A percentile compares a stretch with the other conserved stretches of the same genome.
phyloP scores from a whole-genome alignment of 2,329 filamentous ascomycete genomes.

The Dryadomyces quercivorus region DNA sequence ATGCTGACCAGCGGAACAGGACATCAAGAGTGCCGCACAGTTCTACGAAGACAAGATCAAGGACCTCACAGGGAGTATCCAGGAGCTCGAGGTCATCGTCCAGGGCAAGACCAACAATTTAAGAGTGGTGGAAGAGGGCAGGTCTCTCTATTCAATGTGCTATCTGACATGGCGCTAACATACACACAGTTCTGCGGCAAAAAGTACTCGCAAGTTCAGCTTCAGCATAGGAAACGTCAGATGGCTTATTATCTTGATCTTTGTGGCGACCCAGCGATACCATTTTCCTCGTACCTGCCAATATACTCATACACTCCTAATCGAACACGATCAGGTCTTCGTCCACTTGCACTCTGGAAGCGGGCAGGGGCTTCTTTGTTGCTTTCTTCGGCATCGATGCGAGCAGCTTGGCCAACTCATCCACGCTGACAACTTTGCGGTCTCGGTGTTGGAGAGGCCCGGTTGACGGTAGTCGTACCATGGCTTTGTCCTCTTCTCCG shows the following conservation, averaged over 20 bases:
- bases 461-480: neutral
- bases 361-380: neutral
- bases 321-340: slow-evolving; percentile 5
- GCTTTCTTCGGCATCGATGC: neutral
- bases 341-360: neutral
- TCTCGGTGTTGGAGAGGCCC: neutral
- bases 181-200: slow-evolving; percentile 23
- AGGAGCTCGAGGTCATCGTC: slow-evolving; percentile 44
- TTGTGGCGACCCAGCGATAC: neutral
- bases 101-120: slow-evolving; percentile 72
- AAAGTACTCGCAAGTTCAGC: slow-evolving; percentile 19
- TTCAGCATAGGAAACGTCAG: neutral
- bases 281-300: neutral
- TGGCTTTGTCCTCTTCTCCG: too few species aligned
- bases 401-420: neutral
- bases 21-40: slow-evolving; percentile 37
- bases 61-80: slow-evolving; percentile 38
- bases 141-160: neutral
- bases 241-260: neutral
- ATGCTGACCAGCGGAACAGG: slow-evolving; percentile 20
- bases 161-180: neutral
- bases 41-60: slow-evolving; percentile 47
- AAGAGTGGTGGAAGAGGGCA: slow-evolving; percentile 79
- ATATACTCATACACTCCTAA: slow-evolving; percentile 1
- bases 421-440: too few species aligned